Percentiles rank a stretch among this genome's conserved stretches.
Conservation (phyloP, 805 yeast genomes). For the Yamadazyma endophytica region DNA sequence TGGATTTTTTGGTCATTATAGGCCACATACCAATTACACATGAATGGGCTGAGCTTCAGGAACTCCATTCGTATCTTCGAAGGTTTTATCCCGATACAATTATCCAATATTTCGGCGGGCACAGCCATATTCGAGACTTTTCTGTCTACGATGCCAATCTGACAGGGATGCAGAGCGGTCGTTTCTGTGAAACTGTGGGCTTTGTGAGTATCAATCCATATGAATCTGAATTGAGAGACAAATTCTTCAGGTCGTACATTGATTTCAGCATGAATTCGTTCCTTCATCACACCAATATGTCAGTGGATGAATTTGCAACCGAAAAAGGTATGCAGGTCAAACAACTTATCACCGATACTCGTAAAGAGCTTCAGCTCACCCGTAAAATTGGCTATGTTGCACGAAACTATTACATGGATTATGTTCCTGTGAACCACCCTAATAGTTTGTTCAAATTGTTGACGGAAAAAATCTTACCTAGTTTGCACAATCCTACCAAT, state of each 20-base stretch:
- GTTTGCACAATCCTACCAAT: slow-evolving; percentile 15
- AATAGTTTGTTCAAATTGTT: slow-evolving; percentile 56
- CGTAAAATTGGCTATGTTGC: slow-evolving; percentile 64
- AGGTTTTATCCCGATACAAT: slow-evolving; percentile 52
- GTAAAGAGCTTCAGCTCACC: slow-evolving; percentile 51
- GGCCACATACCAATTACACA: slow-evolving; percentile 72
- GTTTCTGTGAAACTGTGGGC: slow-evolving; percentile 93
- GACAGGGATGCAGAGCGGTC: slow-evolving; percentile 85
- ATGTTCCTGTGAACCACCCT: slow-evolving; percentile 52
- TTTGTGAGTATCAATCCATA: slow-evolving; percentile 51
- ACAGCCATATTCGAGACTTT: slow-evolving; percentile 87
- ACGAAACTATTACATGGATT: slow-evolving; percentile 58
- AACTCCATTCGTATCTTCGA: slow-evolving; percentile 51
- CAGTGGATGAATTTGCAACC: slow-evolving; percentile 46
- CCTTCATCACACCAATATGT: slow-evolving; percentile 43
- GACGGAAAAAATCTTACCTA: slow-evolving; percentile 52
- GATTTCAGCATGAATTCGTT: slow-evolving; percentile 80
- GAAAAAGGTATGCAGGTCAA: slow-evolving; percentile 49
- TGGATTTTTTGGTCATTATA: slow-evolving; percentile 66
- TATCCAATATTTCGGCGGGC: slow-evolving; percentile 92
- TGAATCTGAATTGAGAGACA: slow-evolving; percentile 10
- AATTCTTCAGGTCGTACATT: slow-evolving; percentile 61
- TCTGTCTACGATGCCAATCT: slow-evolving; percentile 59
- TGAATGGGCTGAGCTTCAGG: slow-evolving; percentile 49
- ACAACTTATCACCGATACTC: slow-evolving; percentile 35